Base-by-base conservation (phyloP, 345 rosid species). In the Syzygium aromaticum region DNA sequence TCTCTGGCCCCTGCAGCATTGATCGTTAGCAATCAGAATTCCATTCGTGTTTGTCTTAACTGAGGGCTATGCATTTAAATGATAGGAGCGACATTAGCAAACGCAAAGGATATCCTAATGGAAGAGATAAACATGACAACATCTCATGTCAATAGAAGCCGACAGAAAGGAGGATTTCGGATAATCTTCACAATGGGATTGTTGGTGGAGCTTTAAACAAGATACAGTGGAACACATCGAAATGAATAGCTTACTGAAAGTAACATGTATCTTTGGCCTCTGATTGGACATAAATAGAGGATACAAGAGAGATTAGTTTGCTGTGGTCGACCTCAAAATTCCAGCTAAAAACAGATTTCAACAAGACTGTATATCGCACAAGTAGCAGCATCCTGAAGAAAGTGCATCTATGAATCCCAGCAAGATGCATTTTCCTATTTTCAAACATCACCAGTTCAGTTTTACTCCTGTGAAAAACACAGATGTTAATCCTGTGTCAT, bases 1-100 rank as follows among this genome's bases (percentile, higher is more conserved):
- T 95, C 89, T 95, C 98, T 14, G 96, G 98, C 82, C 98, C 98
- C 96, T 95, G 88, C n/a, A 84, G 89, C 49, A 89, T 86, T 40
- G 4, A 59, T 22, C 12, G 13, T 85, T 40, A 56, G 80, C 43
- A 73, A 33, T 73, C 80, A 73, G 25, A 73, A 73, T 73, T 33
- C 46, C 14, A 11, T 33, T 73, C 49, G 38, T 33, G 80, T 73
- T 73, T 33, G 80, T 33, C 80, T 67, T 67, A 67, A 17, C 46
- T 17, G 80, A 33, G 13, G 38, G 46, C 23, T 33, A 33, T 33
- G 80, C 46, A 33, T 67, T 67, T 2, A 67, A 13, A 33, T 1
- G 7, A 67, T 33, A 33, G 25, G 33, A 33, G 46, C 38, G 25
- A 19, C 25, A 33, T 67, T 67, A 67, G 80, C 80, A 67, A 17